Evolutionary conservation across 768 basidiomycete genomes (phyloP).

Genomic region (Paxillus involutus): DNA sequence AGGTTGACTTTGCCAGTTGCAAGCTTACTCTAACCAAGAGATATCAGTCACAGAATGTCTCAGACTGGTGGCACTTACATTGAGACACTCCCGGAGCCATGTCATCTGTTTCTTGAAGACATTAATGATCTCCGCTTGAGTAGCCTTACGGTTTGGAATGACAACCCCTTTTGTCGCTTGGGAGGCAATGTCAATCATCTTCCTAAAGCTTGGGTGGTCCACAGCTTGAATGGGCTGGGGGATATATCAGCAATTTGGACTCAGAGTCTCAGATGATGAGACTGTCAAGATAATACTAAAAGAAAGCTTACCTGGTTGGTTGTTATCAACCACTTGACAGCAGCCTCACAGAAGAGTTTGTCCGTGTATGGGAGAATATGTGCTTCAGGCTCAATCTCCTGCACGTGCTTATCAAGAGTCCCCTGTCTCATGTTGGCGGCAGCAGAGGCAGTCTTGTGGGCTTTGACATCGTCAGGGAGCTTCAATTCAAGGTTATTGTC

Average conservation of each 20-base stretch:
- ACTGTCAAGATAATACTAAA: no score
- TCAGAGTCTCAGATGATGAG: no score
- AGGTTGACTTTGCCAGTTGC: conserved; percentile 28
- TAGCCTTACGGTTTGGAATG: no score
- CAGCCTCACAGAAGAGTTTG: conserved; percentile 30
- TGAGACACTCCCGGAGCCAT: no score
- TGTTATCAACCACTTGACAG: conserved; percentile 38
- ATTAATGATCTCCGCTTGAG: no score
- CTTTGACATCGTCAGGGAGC: conserved; percentile 23
- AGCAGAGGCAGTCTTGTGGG: conserved; percentile 12
- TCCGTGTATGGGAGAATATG: conserved; percentile 30
- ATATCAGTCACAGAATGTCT: no score
- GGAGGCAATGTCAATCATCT: conserved; percentile 39
- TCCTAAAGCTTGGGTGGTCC: conserved; percentile 34
- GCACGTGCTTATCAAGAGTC: conserved; percentile 28
- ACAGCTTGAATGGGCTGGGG: conserved; percentile 31
- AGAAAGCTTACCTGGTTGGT: conserved; percentile 36
- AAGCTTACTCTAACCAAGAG: conserved; percentile 10
- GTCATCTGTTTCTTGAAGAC: no score
- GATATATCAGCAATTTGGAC: neutral
- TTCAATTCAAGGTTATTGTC: conserved; percentile 29
- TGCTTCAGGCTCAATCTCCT: conserved; percentile 12
- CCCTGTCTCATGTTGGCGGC: conserved; percentile 6
- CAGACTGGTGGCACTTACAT: no score
- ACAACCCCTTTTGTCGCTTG: conserved; percentile 13